Percentiles rank a stretch among this genome's conserved stretches.
Evolutionary conservation across 768 basidiomycete genomes (phyloP).

Genomic region (Pisolithus marmoratus): DNA sequence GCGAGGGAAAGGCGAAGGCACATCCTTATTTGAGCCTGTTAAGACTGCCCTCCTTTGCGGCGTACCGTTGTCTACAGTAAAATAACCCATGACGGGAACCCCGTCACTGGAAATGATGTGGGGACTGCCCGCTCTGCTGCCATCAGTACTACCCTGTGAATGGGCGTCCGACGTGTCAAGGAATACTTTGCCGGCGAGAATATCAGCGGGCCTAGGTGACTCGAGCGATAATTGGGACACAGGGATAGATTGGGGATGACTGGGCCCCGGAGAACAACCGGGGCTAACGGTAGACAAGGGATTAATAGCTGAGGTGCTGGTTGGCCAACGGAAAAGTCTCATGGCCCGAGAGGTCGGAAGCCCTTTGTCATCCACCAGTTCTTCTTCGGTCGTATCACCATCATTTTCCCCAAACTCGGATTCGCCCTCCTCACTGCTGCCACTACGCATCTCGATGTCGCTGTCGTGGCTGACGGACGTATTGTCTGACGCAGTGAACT

Average conservation of each 20-base stretch:
- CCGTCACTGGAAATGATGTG: constrained; percentile 13
- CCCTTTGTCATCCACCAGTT: constrained; percentile 71
- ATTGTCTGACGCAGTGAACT: constrained; percentile 44
- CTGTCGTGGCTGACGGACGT: constrained; percentile 45
- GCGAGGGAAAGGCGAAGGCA: constrained; percentile 30
- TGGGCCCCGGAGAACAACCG: constrained; percentile 38
- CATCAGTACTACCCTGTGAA: constrained; percentile 30
- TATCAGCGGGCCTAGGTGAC: constrained; percentile 61
- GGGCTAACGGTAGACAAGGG: constrained; percentile 73
- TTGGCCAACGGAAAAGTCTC: constrained; percentile 64
- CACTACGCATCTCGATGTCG: constrained; percentile 46
- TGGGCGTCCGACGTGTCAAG: constrained; percentile 45
- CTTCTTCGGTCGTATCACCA: constrained; percentile 80
- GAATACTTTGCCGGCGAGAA: constrained; percentile 55
- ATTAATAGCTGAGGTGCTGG: constrained; percentile 57
- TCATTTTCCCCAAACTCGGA: constrained; percentile 50
- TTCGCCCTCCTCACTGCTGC: constrained; percentile 37
- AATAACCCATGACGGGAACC: constrained; percentile 36
- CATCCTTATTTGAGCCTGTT: constrained; percentile 24
- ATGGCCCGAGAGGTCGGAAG: constrained; percentile 74
- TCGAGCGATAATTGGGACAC: constrained; percentile 26
- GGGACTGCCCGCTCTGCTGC: constrained; percentile 28
- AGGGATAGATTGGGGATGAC: constrained; percentile 25
- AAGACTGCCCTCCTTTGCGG: constrained; percentile 20
- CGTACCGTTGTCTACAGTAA: constrained; percentile 14